Conservation (phyloP, 306 rosid species). For the Cicer arietinum region DNA sequence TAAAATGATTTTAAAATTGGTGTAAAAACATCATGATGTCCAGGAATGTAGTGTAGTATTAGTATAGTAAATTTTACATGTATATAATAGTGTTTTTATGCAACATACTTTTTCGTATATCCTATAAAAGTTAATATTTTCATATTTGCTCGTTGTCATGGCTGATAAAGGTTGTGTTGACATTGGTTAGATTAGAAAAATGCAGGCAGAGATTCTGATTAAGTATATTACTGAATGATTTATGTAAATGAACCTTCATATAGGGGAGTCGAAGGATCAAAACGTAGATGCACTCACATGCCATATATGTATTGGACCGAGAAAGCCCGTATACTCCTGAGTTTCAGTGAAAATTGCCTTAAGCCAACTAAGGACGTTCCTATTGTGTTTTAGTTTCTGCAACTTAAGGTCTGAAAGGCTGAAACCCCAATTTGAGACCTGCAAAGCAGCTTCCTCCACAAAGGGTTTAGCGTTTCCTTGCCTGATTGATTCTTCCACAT, state of each 20-base stretch:
- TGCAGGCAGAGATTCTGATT: slow-evolving; percentile 16
- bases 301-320: slow-evolving; percentile 98
- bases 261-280: not conserved
- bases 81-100: not conserved
- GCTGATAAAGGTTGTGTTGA: slow-evolving; percentile 25
- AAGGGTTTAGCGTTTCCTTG: slow-evolving; percentile 79
- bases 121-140: not conserved
- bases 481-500: slow-evolving; percentile 93
- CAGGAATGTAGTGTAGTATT: slow-evolving; percentile 23
- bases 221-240: slow-evolving; percentile 15
- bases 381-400: slow-evolving; percentile 67
- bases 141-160: not conserved
- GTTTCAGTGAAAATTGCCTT: slow-evolving; percentile 69
- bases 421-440: slow-evolving; percentile 96
- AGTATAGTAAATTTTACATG: not conserved
- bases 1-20: not conserved
- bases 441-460: slow-evolving; percentile 88
- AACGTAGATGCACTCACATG: slow-evolving; percentile 68
- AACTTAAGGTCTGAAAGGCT: slow-evolving; percentile 85
- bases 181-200: slow-evolving; percentile 27
- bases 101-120: not conserved
- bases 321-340: slow-evolving; percentile 79
- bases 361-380: slow-evolving; percentile 68
- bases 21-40: not conserved
- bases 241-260: slow-evolving; percentile 23